phyloP scores from a whole-genome alignment of 2,329 filamentous ascomycete species.

The Sarocladium kiliense region DNA sequence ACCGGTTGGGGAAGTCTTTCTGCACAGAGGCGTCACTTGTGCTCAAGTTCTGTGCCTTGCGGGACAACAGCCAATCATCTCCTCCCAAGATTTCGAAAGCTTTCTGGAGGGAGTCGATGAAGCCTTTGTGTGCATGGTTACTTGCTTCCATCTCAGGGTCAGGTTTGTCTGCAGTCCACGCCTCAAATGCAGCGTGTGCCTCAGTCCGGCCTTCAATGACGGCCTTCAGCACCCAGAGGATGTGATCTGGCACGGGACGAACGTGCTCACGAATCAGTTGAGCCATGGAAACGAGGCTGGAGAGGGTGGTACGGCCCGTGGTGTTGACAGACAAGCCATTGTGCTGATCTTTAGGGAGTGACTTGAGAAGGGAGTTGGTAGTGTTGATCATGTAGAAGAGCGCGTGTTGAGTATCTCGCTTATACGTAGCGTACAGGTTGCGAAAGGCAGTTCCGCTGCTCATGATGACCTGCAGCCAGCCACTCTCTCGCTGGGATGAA shows the following conservation, averaged over 20 bases:
- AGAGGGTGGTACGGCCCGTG: conserved; percentile 30
- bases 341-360: conserved; percentile 11
- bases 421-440: conserved; percentile 32
- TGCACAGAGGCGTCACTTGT: conserved; percentile 30
- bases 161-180: conserved; percentile 22
- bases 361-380: conserved; percentile 30
- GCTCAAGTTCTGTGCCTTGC: background rate
- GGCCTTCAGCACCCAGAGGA: conserved; percentile 30
- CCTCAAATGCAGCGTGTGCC: conserved; percentile 24
- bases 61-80: conserved; percentile 26
- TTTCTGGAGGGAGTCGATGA: background rate
- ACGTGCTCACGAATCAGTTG: conserved; percentile 33
- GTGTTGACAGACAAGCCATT: conserved; percentile 24
- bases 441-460: too few species aligned
- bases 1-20: conserved; percentile 25
- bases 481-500: too few species aligned
- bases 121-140: conserved; percentile 22
- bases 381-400: conserved; percentile 34
- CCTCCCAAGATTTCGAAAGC: conserved; percentile 25
- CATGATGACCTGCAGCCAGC: too few species aligned
- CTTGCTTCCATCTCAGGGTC: conserved; percentile 31
- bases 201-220: conserved; percentile 30
- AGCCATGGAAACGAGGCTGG: conserved; percentile 30
- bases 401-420: conserved; percentile 29
- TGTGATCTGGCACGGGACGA: conserved; percentile 24